phyloP scores from a whole-genome alignment of 345 rosid genomes.

The Zanthoxylum bungeanum region DNA sequence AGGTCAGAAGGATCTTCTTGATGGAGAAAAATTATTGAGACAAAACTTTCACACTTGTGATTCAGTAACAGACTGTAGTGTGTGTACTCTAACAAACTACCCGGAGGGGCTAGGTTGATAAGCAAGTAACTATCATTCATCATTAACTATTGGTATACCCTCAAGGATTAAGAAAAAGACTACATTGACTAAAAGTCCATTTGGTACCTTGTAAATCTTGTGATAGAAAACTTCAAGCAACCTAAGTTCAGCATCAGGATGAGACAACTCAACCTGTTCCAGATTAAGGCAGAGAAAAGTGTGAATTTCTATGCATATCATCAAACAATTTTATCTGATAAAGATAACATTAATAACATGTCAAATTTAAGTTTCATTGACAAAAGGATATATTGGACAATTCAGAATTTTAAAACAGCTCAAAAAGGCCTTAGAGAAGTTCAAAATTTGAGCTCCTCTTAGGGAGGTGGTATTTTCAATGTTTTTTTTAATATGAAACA shows the following conservation, averaged over 20 bases:
- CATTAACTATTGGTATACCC: not conserved
- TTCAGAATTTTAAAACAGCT: not conserved
- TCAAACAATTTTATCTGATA: not conserved
- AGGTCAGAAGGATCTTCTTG: no score
- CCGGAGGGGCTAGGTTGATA: no score
- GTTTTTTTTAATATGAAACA: no score
- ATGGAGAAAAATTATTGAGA: no score
- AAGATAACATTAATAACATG: not conserved
- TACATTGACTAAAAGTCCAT: not conserved
- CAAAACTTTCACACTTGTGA: not conserved
- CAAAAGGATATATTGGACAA: not conserved
- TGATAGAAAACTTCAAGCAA: slow-evolving; percentile 88
- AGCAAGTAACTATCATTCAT: not conserved
- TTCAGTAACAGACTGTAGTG: not conserved
- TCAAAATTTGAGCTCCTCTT: not conserved
- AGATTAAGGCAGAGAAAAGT: slow-evolving; percentile 8
- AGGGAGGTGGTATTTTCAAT: not conserved
- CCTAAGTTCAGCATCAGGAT: slow-evolving; percentile 84
- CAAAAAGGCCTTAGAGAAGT: not conserved
- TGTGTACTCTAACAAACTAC: no score
- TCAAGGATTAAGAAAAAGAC: not conserved
- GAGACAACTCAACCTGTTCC: slow-evolving; percentile 82
- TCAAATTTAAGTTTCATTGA: not conserved
- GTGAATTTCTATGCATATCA: slow-evolving; percentile 15
- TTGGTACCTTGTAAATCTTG: slow-evolving; percentile 80